Evolutionary conservation across 163 green algal genomes (phyloP), one percentile per base, ranked within the genome.

Genomic region (Chloromonas sp.): DNA sequence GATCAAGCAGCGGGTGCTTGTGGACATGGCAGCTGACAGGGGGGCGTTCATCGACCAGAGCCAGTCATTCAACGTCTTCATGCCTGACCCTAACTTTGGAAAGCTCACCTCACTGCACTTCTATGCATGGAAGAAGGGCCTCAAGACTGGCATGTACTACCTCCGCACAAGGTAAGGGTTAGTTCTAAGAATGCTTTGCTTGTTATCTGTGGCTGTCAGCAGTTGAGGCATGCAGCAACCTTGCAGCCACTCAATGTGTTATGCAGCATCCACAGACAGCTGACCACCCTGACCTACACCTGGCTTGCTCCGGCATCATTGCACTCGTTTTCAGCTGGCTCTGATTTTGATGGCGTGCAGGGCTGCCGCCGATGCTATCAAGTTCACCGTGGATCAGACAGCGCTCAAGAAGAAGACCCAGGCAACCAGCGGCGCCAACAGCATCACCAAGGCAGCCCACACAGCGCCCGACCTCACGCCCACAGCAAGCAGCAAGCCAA

Each of bases 81-180:
- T 99, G 97, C 92, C 87, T 74, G 95, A 99, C 86, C 95, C 97
- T 87, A 99, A 99, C 94, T 99, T 98, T 90, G 97, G 97, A 85
- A 99, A 99, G 93, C 93, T 99, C 61, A 99, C 97, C 5, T 98
- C 93, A 15, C 92, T 99, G 76, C 97, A 99, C 93, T 99, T 99
- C 85, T 95, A 99, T 86, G 94, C 94, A 14, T 99, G 97, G 97
- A 96, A 95, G 87, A 92, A 94, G 91, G 94, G 90, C 60, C 85
- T 92, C 58, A 90, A 89, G 85, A 90, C 90, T 36, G 94, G 96
- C 82, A 98, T 98, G 96, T 99, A 99, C 92, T 99, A 99, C 91
- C 91, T 99, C 76, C 92, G 97, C 77, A 98, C 97, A 13, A 89
- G 95, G 88, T 91, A 70, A 86, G 88, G 11, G 80, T 60, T 59